Evolutionary conservation across 179 eudicot species (phyloP), one percentile per base, ranked within the genome.

Genomic region (Pouteria campechiana): DNA sequence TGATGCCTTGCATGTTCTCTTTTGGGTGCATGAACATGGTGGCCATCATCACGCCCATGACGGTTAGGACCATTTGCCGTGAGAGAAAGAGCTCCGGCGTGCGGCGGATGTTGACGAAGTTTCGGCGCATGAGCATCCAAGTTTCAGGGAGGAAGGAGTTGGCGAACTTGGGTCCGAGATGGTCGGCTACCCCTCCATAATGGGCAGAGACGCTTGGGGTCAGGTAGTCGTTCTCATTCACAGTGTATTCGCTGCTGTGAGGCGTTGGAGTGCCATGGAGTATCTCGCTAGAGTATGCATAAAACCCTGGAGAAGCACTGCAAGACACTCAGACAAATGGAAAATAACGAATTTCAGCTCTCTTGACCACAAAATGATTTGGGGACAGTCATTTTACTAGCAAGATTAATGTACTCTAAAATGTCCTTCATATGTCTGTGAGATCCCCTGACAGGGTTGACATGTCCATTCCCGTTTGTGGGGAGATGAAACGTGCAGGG

Each of bases 11-110:
- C 4, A 42, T 20, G 16, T 52, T 32, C 12, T 28, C 8, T 23
- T 46, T 43, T 0, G 78, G 74, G 18, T 60, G 32, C 14, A 16
- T 14, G 52, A 73, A 73, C 70, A 73, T 55, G 22, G 79, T 73
- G 41, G 79, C 74, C 74, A 68, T 68, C 68, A 73, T 60, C 32
- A 68, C 19, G 2, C 68, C 79, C 79, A 73, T 68, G 14, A 73
- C 24, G 11, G 65, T 52, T 6, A 73, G 70, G 30, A 64, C 74
- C 54, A 68, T 9, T 4, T 56, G 68, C n/a, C 71, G 43, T 23
- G 72, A 73, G 6, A 60, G 60, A 48, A 72, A 72, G 7, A 72
- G 70, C 60, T 72, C 71, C 11, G 74, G 71, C 10, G 71, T 72
- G 17, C 71, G 64, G 27, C 61, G 23, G 51, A 72, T 67, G 59